These are phyloP conservation scores for Athelia sp. DNA, from an alignment of 1,284 basidiomycete species.

Conservation along the genomic window DNA sequence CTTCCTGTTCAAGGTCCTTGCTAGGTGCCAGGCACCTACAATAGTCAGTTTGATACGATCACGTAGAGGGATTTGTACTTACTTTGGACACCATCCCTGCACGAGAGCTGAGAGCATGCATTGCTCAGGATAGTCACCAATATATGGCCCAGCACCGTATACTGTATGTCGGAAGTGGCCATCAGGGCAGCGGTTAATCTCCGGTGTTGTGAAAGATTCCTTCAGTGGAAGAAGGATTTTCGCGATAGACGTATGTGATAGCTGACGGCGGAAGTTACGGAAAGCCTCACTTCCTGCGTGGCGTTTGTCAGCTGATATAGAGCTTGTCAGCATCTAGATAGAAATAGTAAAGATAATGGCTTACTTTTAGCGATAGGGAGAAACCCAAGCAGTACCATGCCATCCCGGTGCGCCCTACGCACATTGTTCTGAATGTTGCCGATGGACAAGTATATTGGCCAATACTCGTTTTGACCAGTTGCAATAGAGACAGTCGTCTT, in stretches of 20 bases:
- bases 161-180: slow-evolving; percentile 22
- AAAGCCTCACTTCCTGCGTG: slow-evolving; percentile 14
- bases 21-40: slow-evolving; percentile 2
- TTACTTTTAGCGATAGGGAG: slow-evolving; percentile 29
- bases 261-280: slow-evolving; percentile 19
- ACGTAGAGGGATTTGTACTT: slow-evolving; percentile 5
- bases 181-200: slow-evolving; percentile 21
- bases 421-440: slow-evolving; percentile 21
- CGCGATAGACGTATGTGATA: slow-evolving; percentile 21
- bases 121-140: slow-evolving; percentile 33
- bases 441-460: slow-evolving; percentile 22
- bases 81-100: slow-evolving; percentile 28
- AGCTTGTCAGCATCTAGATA: not conserved
- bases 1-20: slow-evolving; percentile 6
- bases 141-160: slow-evolving; percentile 27
- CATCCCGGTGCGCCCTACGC: slow-evolving; percentile 18
- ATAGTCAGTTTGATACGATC: not conserved
- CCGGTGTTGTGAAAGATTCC: slow-evolving; percentile 20
- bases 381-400: slow-evolving; percentile 21
- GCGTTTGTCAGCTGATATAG: slow-evolving; percentile 3
- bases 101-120: slow-evolving; percentile 22
- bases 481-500: slow-evolving; percentile 29
- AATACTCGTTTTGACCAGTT: slow-evolving; percentile 28
- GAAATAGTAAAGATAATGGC: slow-evolving; percentile 2
- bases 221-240: slow-evolving; percentile 17